Base-by-base conservation (phyloP, 2,329 filamentous ascomycete genomes). In the Ceratocystis ficicola region DNA sequence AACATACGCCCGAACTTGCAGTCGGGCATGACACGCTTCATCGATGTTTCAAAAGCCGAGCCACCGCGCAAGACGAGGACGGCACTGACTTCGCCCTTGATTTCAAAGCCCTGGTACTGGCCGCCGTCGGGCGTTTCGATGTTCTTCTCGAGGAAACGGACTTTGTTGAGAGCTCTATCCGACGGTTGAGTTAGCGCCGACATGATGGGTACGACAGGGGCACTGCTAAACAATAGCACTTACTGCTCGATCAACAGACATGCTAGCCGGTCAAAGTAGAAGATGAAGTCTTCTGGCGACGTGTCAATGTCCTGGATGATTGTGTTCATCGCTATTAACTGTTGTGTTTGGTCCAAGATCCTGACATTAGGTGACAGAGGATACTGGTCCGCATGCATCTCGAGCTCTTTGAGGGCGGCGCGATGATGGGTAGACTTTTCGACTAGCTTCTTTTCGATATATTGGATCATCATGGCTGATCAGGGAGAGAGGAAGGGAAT, bases 191-290 rank as follows among this genome's bases (percentile, higher is more conserved):
- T 65, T 41, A 68, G 62, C 46, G 30, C 44, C 59, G 2, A 10
- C 22, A 66, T 81, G 68, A 75, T 86, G 83, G 85, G 78, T 74
- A 97, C 92, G 60, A 97, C 83, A 30, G 97, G 80, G 36, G 36
- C 10, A 41, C 36, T 41, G 10, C 36, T 41, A 4, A 12, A 12
- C 64, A 96, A 79, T 7, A 3, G 12, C 36, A 66, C 81, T 68
- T 75, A 86, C 83, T 85, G 79, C 75, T 97, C 93, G 60, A 97
- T 83, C 30, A 97, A 80, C 64, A 96, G 79, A n/a, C 88, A 85
- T 1, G 89, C 85, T 46, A 97, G 79, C 46, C 94, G 84, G 75
- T 99, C 91, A 74, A 97, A 96, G 76, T 97, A 97, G 76, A 97
- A 97, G 69, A 96, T 90, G 73, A 96, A 97, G 71, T 97, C 92